These are phyloP conservation scores for Alternaria conjuncta DNA, from an alignment of 2,329 filamentous ascomycete species.

Conservation along the genomic window DNA sequence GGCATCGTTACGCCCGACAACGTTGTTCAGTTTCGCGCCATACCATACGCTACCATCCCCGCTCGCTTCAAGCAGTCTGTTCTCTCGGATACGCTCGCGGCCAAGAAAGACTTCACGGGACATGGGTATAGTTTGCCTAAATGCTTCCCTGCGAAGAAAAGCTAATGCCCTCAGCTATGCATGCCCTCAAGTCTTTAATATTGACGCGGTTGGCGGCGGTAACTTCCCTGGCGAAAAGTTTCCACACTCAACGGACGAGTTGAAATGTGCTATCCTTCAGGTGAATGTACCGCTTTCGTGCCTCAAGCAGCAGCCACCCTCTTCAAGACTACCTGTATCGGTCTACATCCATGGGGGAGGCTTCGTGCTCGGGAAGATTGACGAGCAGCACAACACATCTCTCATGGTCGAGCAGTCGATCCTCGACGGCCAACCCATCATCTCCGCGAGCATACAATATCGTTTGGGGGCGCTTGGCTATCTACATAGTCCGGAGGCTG, in stretches of 20 bases:
- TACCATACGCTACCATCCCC: conserved; percentile 30
- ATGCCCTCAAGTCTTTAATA: conserved; percentile 23
- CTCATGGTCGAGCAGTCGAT: conserved; percentile 32
- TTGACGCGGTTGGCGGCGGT: conserved; percentile 17
- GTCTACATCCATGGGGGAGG: conserved; percentile 62
- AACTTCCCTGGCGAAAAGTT: conserved; percentile 14
- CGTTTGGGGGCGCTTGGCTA: conserved; percentile 35
- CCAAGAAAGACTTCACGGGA: conserved; percentile 21
- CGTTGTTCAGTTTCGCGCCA: conserved; percentile 34
- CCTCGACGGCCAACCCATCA: conserved; percentile 19
- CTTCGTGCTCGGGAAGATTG: conserved; percentile 49
- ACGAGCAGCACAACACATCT: conserved; percentile 32
- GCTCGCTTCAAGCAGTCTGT: conserved; percentile 31
- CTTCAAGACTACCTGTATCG: conserved; percentile 53
- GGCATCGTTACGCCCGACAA: conserved; percentile 24
- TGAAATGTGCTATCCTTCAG: conserved; percentile 27
- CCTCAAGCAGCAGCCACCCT: conserved; percentile 6
- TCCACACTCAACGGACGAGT: conserved; percentile 14
- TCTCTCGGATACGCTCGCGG: conserved; percentile 9
- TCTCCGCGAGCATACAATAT: conserved; percentile 32
- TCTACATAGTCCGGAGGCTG: conserved; percentile 51
- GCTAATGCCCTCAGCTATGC: conserved; percentile 17
- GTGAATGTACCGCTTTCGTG: conserved; percentile 28
- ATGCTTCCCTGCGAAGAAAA: neutral
- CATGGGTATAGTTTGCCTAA: conserved; percentile 14